These are phyloP conservation scores for Neohortaea acidophila DNA, from an alignment of 495 filamentous ascomycete species.

Conservation along the genomic window DNA sequence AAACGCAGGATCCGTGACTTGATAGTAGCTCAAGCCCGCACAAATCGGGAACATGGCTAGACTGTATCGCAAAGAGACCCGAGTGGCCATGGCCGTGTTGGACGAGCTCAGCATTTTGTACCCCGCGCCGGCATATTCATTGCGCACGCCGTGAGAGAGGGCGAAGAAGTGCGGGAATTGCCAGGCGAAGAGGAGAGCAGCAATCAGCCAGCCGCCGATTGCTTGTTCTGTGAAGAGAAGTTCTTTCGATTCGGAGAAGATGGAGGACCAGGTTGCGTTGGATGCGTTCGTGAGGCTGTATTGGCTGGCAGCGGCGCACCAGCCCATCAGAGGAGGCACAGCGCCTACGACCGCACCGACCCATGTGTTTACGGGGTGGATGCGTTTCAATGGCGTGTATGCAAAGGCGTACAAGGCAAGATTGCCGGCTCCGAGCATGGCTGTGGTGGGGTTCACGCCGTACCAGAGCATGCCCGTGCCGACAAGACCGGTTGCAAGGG, in stretches of 20 bases:
- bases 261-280: constrained; percentile 9
- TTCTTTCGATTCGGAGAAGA: constrained; percentile 32
- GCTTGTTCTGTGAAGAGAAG: constrained; percentile 53
- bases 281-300: constrained; percentile 53
- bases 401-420: constrained; percentile 79
- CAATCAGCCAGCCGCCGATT: constrained; percentile 75
- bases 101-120: constrained; percentile 85
- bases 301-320: constrained; percentile 84
- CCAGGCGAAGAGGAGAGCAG: constrained; percentile 77
- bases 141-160: constrained; percentile 67
- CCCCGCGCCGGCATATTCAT: constrained; percentile 78
- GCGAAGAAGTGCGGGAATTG: constrained; percentile 98
- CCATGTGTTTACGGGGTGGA: constrained; percentile 87
- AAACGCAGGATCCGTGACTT: constrained; percentile 81
- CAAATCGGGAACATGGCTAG: constrained; percentile 79
- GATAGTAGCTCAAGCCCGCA: constrained; percentile 58
- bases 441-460: constrained; percentile 86
- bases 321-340: constrained; percentile 94
- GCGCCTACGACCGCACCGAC: constrained; percentile 82
- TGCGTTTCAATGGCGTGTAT: constrained; percentile 82
- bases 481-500: constrained; percentile 45
- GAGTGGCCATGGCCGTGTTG: constrained; percentile 65
- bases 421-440: constrained; percentile 70
- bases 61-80: constrained; percentile 81
- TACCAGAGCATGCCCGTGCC: constrained; percentile 62